phyloP scores from a whole-genome alignment of 1,139 yeast genomes.

The Kurtzmaniella quercitrusa region DNA sequence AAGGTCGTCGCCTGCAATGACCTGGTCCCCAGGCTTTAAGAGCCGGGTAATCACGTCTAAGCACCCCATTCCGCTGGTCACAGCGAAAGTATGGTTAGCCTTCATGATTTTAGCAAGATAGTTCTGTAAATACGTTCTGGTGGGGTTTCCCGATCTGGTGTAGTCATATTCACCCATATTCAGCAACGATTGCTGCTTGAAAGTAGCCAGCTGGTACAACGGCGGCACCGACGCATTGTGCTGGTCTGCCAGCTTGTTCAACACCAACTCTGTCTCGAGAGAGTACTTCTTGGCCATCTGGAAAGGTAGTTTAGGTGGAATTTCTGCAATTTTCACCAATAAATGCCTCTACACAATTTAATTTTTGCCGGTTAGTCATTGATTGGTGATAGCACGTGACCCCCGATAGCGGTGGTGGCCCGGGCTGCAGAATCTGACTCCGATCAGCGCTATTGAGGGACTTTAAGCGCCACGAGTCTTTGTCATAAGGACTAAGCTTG shows the following conservation, averaged over 20 bases:
- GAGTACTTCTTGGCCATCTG: conserved; percentile 27
- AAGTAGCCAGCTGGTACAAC: conserved; percentile 88
- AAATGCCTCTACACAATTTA: not conserved
- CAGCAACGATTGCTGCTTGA: conserved; percentile 71
- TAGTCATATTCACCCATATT: conserved; percentile 87
- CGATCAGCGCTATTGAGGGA: too few species aligned
- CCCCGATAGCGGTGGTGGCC: not conserved
- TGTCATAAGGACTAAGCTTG: too few species aligned
- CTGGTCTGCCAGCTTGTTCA: conserved; percentile 62
- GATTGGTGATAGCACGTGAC: conserved; percentile 2
- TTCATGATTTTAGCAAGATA: conserved; percentile 75
- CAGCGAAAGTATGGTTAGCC: conserved; percentile 72
- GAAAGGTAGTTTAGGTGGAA: not conserved
- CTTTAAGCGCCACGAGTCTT: too few species aligned
- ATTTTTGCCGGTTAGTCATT: conserved; percentile 1
- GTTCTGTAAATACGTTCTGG: conserved; percentile 73
- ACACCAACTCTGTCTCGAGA: conserved; percentile 74
- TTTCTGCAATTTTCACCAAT: not conserved
- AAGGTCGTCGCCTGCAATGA: conserved; percentile 88
- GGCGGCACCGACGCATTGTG: conserved; percentile 85
- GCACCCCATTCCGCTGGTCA: conserved; percentile 90
- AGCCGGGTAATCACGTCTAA: conserved; percentile 76
- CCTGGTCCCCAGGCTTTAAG: conserved; percentile 74
- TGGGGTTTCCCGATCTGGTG: conserved; percentile 93
- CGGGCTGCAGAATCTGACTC: not conserved